phyloP scores from a whole-genome alignment of 208 protist species.

The Trypanosoma cruzi region DNA sequence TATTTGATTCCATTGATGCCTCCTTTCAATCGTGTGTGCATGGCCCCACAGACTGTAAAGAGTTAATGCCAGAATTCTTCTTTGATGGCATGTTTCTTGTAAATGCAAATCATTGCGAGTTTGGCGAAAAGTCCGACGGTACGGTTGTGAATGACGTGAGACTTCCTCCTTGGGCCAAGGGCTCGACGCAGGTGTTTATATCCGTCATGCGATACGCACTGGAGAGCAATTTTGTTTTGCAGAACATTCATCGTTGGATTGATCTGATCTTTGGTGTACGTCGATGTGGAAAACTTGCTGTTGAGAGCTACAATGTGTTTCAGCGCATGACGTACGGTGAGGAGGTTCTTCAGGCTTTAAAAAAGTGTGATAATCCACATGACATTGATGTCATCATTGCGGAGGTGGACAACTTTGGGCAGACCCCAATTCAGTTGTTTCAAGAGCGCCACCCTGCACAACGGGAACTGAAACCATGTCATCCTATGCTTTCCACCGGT shows the following conservation, averaged over 20 bases:
- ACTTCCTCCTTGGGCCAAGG: slow-evolving; percentile 97
- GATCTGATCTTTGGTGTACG: slow-evolving; percentile 98
- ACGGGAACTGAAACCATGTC: slow-evolving; percentile 54
- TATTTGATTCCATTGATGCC: slow-evolving; percentile 93
- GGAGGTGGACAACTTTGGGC: slow-evolving; percentile 98
- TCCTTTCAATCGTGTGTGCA: slow-evolving; percentile 80
- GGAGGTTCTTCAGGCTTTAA: slow-evolving; percentile 72
- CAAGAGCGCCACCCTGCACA: slow-evolving; percentile 88
- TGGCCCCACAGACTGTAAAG: slow-evolving; percentile 93
- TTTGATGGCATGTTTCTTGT: slow-evolving; percentile 91
- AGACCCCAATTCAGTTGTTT: slow-evolving; percentile 96
- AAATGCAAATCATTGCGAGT: slow-evolving; percentile 85
- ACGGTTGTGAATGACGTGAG: slow-evolving; percentile 84
- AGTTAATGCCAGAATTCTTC: slow-evolving; percentile 97
- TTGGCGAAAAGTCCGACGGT: slow-evolving; percentile 92
- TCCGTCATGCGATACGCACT: slow-evolving; percentile 91
- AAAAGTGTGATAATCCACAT: slow-evolving; percentile 77
- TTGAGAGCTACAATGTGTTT: slow-evolving; percentile 94
- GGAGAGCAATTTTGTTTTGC: slow-evolving; percentile 91
- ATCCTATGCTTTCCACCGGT: not conserved
- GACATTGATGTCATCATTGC: slow-evolving; percentile 89
- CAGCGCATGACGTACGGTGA: slow-evolving; percentile 98
- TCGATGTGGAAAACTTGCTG: slow-evolving; percentile 86
- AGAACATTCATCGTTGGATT: slow-evolving; percentile 97
- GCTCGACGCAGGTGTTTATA: slow-evolving; percentile 91